Percentiles rank a stretch among this genome's conserved stretches.
Evolutionary conservation across 352 stramenopile genomes (phyloP).

Genomic region (Blastocystis sp.): DNA sequence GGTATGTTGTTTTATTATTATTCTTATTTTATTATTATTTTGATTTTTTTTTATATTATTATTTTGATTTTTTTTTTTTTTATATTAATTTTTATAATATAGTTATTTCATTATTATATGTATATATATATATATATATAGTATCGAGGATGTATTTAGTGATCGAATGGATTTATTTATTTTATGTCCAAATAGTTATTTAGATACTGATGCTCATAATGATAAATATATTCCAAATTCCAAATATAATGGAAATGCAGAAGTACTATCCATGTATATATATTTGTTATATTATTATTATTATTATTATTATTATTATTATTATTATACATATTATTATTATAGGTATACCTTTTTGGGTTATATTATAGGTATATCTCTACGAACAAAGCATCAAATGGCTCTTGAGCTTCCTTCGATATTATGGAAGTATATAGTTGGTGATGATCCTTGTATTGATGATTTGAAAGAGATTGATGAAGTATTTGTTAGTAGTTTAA

Average conservation of each 20-base stretch:
- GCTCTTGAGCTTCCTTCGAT: constrained; percentile 58
- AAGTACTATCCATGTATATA: too few relatives aligned
- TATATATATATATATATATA: too few relatives aligned
- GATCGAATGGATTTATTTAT: constrained; percentile 28
- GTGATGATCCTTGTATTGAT: constrained; percentile 49
- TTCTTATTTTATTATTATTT: constrained; percentile 1
- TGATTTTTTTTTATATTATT: not conserved
- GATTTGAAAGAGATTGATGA: constrained; percentile 60
- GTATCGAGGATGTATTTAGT: constrained; percentile 25
- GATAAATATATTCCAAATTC: too few relatives aligned
- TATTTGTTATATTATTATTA: too few relatives aligned
- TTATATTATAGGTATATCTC: constrained; percentile 63
- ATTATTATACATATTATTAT: too few relatives aligned
- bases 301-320: constrained; percentile 45
- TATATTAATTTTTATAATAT: too few relatives aligned
- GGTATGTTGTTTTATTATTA: not conserved
- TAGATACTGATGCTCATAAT: constrained; percentile 9
- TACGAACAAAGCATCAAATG: constrained; percentile 66
- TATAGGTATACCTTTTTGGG: constrained; percentile 74
- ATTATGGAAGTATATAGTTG: constrained; percentile 66
- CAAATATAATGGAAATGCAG: too few relatives aligned
- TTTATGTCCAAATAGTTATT: not conserved
- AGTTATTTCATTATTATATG: too few relatives aligned
- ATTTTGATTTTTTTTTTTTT: too few relatives aligned
- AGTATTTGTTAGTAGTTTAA: constrained; percentile 63